Evolutionary conservation across 768 basidiomycete species (phyloP).

Genomic region (Sporobolomyces roseus): DNA sequence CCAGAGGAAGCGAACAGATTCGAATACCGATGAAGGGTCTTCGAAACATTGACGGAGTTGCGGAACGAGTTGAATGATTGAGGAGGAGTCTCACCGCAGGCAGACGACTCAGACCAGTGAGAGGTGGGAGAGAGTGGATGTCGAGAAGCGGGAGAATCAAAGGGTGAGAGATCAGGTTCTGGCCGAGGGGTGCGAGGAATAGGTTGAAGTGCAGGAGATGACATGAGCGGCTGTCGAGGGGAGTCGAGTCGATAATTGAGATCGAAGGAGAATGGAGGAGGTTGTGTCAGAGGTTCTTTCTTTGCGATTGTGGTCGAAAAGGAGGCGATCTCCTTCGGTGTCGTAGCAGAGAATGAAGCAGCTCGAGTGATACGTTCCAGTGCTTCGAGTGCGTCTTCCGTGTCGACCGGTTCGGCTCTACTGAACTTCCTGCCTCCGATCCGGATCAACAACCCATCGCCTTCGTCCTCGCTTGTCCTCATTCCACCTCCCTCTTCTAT

Average conservation of each 20-base stretch:
- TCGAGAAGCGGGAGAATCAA: not conserved
- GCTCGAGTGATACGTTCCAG: constrained; percentile 9
- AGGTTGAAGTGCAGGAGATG: not conserved
- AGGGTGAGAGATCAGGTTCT: not conserved
- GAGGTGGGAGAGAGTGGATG: not conserved
- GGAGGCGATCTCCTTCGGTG: not conserved
- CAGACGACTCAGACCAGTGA: constrained; percentile 21
- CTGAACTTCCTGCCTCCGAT: constrained; percentile 24
- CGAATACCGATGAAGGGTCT: constrained; percentile 9
- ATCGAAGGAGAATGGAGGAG: not conserved
- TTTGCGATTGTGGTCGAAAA: not conserved
- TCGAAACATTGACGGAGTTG: constrained; percentile 21
- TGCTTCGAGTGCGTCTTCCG: constrained; percentile 17
- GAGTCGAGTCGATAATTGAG: constrained; percentile 9
- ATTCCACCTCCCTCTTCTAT: not conserved
- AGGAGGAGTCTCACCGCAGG: not conserved
- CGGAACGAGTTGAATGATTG: constrained; percentile 26
- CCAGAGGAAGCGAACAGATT: not conserved
- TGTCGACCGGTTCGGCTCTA: constrained; percentile 18
- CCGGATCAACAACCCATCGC: constrained; percentile 19
- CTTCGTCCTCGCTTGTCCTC: not conserved
- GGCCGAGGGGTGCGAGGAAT: no score
- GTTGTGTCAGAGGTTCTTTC: not conserved
- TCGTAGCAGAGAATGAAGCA: not conserved
- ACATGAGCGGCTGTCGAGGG: not conserved